A percentile compares a stretch with the other conserved stretches of the same genome.
These are phyloP conservation scores for Strobilomyces confusus DNA, from an alignment of 768 basidiomycete genomes.

Conservation along the genomic window DNA sequence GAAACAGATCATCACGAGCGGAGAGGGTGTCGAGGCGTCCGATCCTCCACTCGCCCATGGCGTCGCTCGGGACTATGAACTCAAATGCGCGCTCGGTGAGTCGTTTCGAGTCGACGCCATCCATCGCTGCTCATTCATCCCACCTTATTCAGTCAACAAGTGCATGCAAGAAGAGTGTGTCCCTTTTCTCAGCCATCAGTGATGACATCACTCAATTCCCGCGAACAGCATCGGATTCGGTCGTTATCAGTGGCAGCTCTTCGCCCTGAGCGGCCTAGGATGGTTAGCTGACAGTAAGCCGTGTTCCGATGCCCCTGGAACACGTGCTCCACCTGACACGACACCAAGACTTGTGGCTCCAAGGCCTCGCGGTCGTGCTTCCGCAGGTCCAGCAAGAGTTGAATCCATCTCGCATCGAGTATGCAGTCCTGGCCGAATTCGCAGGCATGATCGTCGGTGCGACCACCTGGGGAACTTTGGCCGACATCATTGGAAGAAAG, in stretches of 20 bases:
- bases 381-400: conserved; percentile 42
- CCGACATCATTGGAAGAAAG: conserved; percentile 45
- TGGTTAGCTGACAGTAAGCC: conserved; percentile 48
- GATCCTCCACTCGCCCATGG: conserved; percentile 17
- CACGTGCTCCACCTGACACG: conserved; percentile 12
- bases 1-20: no score
- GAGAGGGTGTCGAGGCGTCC: conserved; percentile 12
- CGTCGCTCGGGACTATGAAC: conserved; percentile 30
- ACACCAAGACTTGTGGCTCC: conserved; percentile 36
- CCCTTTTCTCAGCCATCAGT: conserved; percentile 2
- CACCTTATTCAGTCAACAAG: conserved; percentile 37
- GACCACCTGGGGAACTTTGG: conserved; percentile 45
- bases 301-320: conserved; percentile 15
- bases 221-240: conserved; percentile 44
- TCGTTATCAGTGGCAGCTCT: conserved; percentile 46
- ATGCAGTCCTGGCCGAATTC: conserved; percentile 44
- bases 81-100: conserved; percentile 33
- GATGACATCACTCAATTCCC: conserved; percentile 4
- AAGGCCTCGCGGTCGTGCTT: conserved; percentile 45
- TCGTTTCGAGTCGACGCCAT: not conserved
- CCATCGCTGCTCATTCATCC: not conserved
- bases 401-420: conserved; percentile 40
- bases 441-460: conserved; percentile 49
- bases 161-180: conserved; percentile 44
- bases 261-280: conserved; percentile 43